These are phyloP conservation scores for Solanum acaule DNA, from an alignment of 257 asterid genomes.

Conservation along the genomic window DNA sequence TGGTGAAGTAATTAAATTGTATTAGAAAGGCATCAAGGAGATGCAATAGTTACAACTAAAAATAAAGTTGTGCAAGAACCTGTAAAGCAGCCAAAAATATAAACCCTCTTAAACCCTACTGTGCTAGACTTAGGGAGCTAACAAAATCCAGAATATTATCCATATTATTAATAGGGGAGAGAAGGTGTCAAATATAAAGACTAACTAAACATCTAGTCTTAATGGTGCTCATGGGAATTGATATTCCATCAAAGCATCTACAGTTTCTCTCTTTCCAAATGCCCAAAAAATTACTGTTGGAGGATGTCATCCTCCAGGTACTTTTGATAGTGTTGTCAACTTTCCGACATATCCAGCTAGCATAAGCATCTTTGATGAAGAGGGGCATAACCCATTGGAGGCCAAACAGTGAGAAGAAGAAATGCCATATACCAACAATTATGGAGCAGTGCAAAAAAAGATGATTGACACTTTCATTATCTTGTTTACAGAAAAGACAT, in stretches of 20 bases:
- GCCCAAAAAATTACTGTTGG: not conserved
- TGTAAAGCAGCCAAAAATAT: not conserved
- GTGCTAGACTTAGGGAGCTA: not conserved
- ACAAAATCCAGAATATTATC: not conserved
- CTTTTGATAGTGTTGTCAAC: not conserved
- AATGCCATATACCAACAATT: not conserved
- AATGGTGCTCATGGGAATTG: not conserved
- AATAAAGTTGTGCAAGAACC: not conserved
- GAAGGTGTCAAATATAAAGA: not conserved
- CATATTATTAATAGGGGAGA: not conserved
- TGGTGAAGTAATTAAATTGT: not conserved
- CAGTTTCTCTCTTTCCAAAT: not conserved
- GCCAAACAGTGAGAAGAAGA: not conserved
- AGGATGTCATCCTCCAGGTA: not conserved
- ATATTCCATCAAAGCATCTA: not conserved
- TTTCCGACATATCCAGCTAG: not conserved
- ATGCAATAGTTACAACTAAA: not conserved
- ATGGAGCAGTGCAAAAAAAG: not conserved
- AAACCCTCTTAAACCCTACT: not conserved
- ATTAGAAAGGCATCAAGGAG: not conserved
- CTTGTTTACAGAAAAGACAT: not conserved
- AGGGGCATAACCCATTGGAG: not conserved
- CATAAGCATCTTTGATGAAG: not conserved
- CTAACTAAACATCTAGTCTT: not conserved
- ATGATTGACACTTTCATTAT: not conserved